Base-by-base conservation (phyloP, 2,329 filamentous ascomycete genomes). In the Penicillium janthinellum region DNA sequence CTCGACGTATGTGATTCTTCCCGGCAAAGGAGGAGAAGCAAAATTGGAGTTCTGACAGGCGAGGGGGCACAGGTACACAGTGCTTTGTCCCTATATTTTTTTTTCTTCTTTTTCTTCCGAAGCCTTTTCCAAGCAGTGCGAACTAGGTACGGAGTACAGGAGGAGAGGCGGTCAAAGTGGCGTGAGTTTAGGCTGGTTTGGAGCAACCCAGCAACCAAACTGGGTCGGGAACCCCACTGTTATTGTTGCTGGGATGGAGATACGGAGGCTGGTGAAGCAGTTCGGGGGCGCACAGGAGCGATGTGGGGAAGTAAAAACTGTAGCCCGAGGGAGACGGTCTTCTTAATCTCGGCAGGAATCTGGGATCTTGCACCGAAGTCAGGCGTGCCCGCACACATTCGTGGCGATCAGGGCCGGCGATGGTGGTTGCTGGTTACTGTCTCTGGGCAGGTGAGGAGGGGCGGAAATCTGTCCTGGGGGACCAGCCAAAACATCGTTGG, bases 131-230 rank as follows among this genome's bases (percentile, higher is more conserved):
- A 22, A 55, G 54, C 54, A 58, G 55, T 48, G 52, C 54, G 56
- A 54, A 49, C 56, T 48, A 62, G 63, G 62, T 66, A 60, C 61
- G 58, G 56, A 48, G 34, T 31, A 31, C 28, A 31, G 28, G 28
- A 31, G 28, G 48, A 57, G 66, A 67, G 62, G 66, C 66, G 67
- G 67, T 69, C 67, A 69, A 55, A 60, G 49, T 62, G 62, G 61
- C 65, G 57, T 51, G 57, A 47, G 22, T 63, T 62, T 62, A 59
- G 56, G 57, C 59, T 67, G 64, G 47, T 54, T 53, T 53, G 55
- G 57, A 57, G 53, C 51, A 56, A 56, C 56, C 65, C 60, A 67
- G 67, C 59, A 67, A 60, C 62, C 57, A 56, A 56, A 64, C 65
- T 65, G 62, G 61, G 61, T 59, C 62, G 35, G 59, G 58, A 60